Evolutionary conservation across 163 green algal species (phyloP), one percentile per base, ranked within the genome.

Genomic region (Smithsoniella earleae): DNA sequence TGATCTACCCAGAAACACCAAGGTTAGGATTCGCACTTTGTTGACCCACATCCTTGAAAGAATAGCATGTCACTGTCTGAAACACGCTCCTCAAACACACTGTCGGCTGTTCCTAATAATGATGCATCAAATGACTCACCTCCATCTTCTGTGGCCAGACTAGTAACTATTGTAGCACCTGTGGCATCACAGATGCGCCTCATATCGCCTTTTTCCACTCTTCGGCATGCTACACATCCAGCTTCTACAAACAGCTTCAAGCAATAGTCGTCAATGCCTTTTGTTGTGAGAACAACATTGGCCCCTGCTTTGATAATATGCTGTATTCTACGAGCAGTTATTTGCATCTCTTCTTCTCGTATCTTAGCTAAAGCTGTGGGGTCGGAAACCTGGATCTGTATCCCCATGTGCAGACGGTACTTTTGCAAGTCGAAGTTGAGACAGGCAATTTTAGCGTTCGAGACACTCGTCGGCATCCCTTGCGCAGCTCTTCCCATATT

Each of bases 211-310:
- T 96, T 97, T 45, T 87, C 83, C 33, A 98, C 93, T 4, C 93
- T 77, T 2, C 93, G 78, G 63, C 84, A 90, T 16, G 94, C 95
- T 52, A 99, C 92, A 31, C 83, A 87, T 5, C 92, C 91, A 10
- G 90, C 89, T 85, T 99, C 95, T 64, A 99, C 95, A 85, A 99
- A 98, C 83, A 98, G 97, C 79, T 99, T 99, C 66, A 98, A 86
- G 8, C 84, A 83, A 86, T 95, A 93, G 85, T 99, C 95, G 76
- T 99, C 95, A 76, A 99, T 99, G 80, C 94, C 94, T 85, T 98
- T 97, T 58, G 90, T 96, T 31, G 90, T 96, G 36, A 96, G 78
- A 18, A 97, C 85, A 25, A 96, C 86, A 77, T 94, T 95, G 37
- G 76, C 66, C 75, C 83, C 82, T 49, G 87, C 82, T 20, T 87